phyloP scores from a whole-genome alignment of 1,284 basidiomycete genomes.

The Leccinum holopus region DNA sequence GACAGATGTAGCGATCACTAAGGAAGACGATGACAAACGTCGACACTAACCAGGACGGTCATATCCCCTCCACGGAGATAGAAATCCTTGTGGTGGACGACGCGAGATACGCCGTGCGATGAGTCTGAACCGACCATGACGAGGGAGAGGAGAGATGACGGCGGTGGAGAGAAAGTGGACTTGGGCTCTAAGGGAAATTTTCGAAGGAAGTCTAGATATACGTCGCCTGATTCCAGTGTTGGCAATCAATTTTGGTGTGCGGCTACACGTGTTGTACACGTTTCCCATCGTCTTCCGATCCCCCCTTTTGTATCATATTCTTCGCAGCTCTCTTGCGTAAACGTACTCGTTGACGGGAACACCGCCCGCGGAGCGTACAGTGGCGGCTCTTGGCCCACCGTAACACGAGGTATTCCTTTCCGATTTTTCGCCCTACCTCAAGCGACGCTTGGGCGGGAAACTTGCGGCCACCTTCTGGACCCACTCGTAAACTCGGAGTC shows the following conservation, averaged over 20 bases:
- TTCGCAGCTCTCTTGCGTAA: constrained; percentile 29
- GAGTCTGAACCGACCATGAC: constrained; percentile 25
- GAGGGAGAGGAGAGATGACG: constrained; percentile 26
- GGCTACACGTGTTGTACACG: constrained; percentile 45
- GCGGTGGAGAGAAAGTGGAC: constrained; percentile 23
- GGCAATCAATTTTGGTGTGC: constrained; percentile 16
- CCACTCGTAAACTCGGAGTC: neutral
- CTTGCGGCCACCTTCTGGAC: neutral
- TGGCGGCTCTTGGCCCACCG: constrained; percentile 4
- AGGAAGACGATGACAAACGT: constrained; percentile 4
- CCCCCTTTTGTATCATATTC: constrained; percentile 23
- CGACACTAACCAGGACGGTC: constrained; percentile 48
- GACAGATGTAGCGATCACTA: constrained; percentile 12
- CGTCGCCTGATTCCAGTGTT: constrained; percentile 30
- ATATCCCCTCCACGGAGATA: constrained; percentile 56
- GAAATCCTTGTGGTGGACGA: constrained; percentile 42
- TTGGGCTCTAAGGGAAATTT: constrained; percentile 37
- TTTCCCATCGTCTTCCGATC: constrained; percentile 15
- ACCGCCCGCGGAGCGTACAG: constrained; percentile 3
- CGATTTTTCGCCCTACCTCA: constrained; percentile 1
- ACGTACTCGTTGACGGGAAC: constrained; percentile 13
- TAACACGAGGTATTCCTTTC: neutral
- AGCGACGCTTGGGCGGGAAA: constrained; percentile 13
- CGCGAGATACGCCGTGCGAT: constrained; percentile 27
- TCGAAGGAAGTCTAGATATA: constrained; percentile 37